These are phyloP conservation scores for Phyllosticta citrichinensis DNA, from an alignment of 2,329 filamentous ascomycete species.

Conservation along the genomic window DNA sequence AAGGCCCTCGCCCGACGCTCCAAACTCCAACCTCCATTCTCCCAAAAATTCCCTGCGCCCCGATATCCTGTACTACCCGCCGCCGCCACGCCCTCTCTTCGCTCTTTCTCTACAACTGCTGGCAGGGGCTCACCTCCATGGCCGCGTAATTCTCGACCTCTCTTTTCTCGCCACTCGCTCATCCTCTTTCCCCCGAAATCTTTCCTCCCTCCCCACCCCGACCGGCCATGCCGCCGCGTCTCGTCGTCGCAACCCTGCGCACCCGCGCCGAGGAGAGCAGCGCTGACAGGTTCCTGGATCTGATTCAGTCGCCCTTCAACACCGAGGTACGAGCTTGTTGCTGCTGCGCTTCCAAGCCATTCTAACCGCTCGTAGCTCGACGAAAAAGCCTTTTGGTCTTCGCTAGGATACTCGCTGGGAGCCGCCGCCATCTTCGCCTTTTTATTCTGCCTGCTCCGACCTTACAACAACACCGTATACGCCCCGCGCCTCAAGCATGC, in stretches of 20 bases:
- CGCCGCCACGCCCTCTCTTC: not conserved
- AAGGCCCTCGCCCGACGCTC: not conserved
- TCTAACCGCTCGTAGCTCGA: constrained; percentile 35
- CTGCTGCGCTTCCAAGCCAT: not conserved
- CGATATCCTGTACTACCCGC: not conserved
- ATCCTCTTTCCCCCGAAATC: constrained; percentile 2
- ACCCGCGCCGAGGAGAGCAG: constrained; percentile 6
- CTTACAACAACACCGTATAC: constrained; percentile 86
- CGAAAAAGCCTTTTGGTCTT: constrained; percentile 60
- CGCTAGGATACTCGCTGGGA: constrained; percentile 69
- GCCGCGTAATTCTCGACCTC: not conserved
- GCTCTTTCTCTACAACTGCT: not conserved
- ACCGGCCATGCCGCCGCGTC: constrained; percentile 5
- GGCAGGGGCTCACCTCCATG: constrained; percentile 4
- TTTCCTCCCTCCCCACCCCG: not conserved
- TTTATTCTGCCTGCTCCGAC: constrained; percentile 79
- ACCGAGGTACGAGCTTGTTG: constrained; percentile 16
- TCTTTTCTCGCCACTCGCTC: constrained; percentile 5
- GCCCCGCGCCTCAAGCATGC: constrained; percentile 88
- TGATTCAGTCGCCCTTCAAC: constrained; percentile 32
- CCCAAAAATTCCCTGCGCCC: not conserved
- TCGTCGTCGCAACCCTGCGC: not conserved
- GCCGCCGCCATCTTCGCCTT: constrained; percentile 65
- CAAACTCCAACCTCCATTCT: not conserved
- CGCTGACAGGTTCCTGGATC: constrained; percentile 26